Percentiles rank a stretch among this genome's conserved stretches.
These are phyloP conservation scores for Podospora pseudopauciseta DNA, from an alignment of 495 filamentous ascomycete genomes.

Conservation along the genomic window DNA sequence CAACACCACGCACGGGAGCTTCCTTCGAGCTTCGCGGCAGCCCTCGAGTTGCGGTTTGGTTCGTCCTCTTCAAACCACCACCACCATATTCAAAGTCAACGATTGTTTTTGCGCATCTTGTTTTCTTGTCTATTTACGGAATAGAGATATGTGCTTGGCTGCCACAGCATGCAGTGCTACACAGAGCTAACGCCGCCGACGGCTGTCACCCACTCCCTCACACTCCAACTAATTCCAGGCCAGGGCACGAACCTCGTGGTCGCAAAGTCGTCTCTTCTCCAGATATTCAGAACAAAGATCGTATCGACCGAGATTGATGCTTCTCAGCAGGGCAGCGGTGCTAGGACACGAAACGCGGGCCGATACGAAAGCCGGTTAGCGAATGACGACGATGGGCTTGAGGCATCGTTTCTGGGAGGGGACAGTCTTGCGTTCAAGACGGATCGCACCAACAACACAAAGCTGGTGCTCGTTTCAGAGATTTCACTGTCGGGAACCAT, in stretches of 20 bases:
- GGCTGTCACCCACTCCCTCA: constrained; percentile 84
- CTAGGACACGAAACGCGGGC: constrained; percentile 24
- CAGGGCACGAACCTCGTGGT: constrained; percentile 80
- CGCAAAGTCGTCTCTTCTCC: constrained; percentile 84
- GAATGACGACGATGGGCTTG: constrained; percentile 59
- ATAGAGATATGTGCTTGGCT: constrained; percentile 26
- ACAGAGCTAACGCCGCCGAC: constrained; percentile 89
- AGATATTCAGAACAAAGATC: constrained; percentile 67
- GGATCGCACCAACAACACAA: constrained; percentile 59
- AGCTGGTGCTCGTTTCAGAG: constrained; percentile 82
- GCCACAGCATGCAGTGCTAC: constrained; percentile 61
- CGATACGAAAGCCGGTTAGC: constrained; percentile 42
- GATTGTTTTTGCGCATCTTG: not conserved
- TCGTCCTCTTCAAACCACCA: not conserved
- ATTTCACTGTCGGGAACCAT: constrained; percentile 78
- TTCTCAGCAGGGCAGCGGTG: constrained; percentile 23
- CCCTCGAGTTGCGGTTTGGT: constrained; percentile 1
- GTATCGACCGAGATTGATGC: constrained; percentile 53
- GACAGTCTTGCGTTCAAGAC: constrained; percentile 52
- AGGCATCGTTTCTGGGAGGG: constrained; percentile 55
- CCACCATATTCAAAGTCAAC: not conserved
- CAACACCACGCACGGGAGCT: constrained; percentile 6
- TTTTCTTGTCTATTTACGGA: not conserved
- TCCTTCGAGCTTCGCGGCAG: not conserved
- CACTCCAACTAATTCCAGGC: constrained; percentile 69